phyloP scores from a whole-genome alignment of 176 grass and related monocot species.

The Oryza longistaminata region DNA sequence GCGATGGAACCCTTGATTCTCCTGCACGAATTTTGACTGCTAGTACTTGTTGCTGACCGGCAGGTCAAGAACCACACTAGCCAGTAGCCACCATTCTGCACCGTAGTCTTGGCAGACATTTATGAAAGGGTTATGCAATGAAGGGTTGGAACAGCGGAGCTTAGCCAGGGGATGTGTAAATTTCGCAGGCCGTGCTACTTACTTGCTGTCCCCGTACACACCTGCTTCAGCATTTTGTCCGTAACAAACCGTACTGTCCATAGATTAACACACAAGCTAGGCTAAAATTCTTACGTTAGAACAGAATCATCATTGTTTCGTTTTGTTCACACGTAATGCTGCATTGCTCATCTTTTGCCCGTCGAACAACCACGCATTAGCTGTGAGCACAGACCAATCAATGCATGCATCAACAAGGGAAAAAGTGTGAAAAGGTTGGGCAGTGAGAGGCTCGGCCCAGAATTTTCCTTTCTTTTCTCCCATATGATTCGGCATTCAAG shows the following conservation, averaged over 20 bases:
- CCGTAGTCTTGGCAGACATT: slow-evolving; percentile 41
- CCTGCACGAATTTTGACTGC: slow-evolving; percentile 33
- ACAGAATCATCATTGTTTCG: background rate
- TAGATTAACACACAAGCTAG: background rate
- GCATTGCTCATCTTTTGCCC: background rate
- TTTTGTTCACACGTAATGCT: background rate
- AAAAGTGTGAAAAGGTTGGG: slow-evolving; percentile 34
- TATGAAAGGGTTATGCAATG: slow-evolving; percentile 28
- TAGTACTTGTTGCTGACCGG: background rate
- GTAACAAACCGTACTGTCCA: background rate
- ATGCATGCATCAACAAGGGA: slow-evolving; percentile 39
- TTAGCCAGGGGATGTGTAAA: slow-evolving; percentile 3
- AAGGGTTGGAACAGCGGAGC: background rate
- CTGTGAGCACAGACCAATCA: slow-evolving; percentile 13
- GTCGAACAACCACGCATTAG: slow-evolving; percentile 14
- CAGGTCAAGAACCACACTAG: slow-evolving; percentile 27
- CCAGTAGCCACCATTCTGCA: background rate
- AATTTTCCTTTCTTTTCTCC: slow-evolving; percentile 44
- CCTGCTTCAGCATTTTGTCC: background rate
- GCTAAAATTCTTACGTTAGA: background rate
- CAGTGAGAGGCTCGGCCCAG: background rate
- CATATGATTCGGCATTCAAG: slow-evolving; percentile 51
- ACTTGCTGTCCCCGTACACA: background rate
- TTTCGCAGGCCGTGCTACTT: background rate
- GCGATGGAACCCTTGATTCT: background rate